phyloP scores from a whole-genome alignment of 805 yeast species.

The Brettanomyces sp. region DNA sequence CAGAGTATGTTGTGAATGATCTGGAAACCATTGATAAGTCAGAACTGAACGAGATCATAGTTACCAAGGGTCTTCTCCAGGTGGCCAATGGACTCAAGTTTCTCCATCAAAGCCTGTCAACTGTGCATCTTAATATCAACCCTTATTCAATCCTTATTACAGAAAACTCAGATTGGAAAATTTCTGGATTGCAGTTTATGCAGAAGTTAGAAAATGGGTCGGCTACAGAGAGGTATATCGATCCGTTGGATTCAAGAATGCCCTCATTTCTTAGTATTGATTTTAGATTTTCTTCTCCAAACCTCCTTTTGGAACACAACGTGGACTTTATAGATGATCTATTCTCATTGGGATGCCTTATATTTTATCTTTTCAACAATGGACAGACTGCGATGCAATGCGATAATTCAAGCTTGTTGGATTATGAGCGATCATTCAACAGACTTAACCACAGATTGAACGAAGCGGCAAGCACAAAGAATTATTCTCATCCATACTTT shows the following conservation, averaged over 20 bases:
- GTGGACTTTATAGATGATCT: slow-evolving; percentile 66
- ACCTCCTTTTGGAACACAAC: slow-evolving; percentile 56
- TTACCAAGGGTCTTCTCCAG: slow-evolving; percentile 73
- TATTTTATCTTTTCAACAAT: slow-evolving; percentile 56
- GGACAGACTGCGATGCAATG: slow-evolving; percentile 35
- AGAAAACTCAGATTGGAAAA: slow-evolving; percentile 88
- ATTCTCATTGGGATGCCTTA: slow-evolving; percentile 74
- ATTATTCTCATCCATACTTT: slow-evolving; percentile 37
- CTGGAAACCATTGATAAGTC: slow-evolving; percentile 24
- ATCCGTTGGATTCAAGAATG: slow-evolving; percentile 65
- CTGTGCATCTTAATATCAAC: slow-evolving; percentile 67
- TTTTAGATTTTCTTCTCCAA: slow-evolving; percentile 78
- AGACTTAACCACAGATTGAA: slow-evolving; percentile 22
- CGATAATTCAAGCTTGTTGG: slow-evolving; percentile 29
- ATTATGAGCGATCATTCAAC: slow-evolving; percentile 48
- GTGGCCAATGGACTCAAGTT: slow-evolving; percentile 71
- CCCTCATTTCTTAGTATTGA: slow-evolving; percentile 66
- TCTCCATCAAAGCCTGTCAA: slow-evolving; percentile 65
- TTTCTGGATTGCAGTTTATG: slow-evolving; percentile 62
- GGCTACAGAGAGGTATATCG: slow-evolving; percentile 51
- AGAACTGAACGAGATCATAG: slow-evolving; percentile 60
- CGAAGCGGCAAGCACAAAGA: slow-evolving; percentile 27
- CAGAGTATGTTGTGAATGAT: slow-evolving; percentile 56
- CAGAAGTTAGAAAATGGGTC: slow-evolving; percentile 35
- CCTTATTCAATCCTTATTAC: slow-evolving; percentile 74